Evolutionary conservation across 116 monocot genomes (phyloP), one percentile per base, ranked within the genome.

Genomic region (Phalaenopsis hybrid): DNA sequence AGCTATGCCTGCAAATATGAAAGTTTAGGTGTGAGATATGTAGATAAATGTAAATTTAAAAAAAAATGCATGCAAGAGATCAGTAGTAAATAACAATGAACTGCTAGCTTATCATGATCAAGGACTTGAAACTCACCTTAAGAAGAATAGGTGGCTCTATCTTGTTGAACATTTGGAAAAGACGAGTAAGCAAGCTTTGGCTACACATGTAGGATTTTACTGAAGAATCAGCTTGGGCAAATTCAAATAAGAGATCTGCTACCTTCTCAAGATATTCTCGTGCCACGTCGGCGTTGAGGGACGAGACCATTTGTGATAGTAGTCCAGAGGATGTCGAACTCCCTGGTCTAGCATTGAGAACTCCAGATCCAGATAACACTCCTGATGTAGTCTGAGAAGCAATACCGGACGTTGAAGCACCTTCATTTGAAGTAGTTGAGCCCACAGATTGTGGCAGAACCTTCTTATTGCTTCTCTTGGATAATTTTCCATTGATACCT

Each of bases 91-190:
- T 13, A 77, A 44, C 0, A 69, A 69, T 4, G 8, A 70, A 43
- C 8, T 23, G 44, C 23, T 49, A 77, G 23, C 10, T 69, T 34
- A 45, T 21, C 25, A 65, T 5, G 8, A 63, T 21, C n/a, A 67
- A 21, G 6, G 44, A 51, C 23, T 67, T 75, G 21, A 8, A 45
- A 25, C 75, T 78, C 21, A 98, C 98, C 90, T 98, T 98, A 75
- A 95, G 77, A 83, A 98, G 90, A 83, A 98, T 93, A 72, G 88
- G 95, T 81, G 93, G 91, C 74, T 98, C 95, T 81, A 95, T 94
- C 86, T 93, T 98, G 80, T 93, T 93, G 79, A 98, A 93, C 98
- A 98, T 98, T 81, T 98, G 98, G 82, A 98, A 95, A 80, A 98
- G 91, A 5, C 98, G 91, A 75, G 83, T 68, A 72, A 98, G 91